Evolutionary conservation across 1,284 basidiomycete genomes (phyloP), one percentile per base, ranked within the genome.

Genomic region (Lentinula novae-zelandiae): DNA sequence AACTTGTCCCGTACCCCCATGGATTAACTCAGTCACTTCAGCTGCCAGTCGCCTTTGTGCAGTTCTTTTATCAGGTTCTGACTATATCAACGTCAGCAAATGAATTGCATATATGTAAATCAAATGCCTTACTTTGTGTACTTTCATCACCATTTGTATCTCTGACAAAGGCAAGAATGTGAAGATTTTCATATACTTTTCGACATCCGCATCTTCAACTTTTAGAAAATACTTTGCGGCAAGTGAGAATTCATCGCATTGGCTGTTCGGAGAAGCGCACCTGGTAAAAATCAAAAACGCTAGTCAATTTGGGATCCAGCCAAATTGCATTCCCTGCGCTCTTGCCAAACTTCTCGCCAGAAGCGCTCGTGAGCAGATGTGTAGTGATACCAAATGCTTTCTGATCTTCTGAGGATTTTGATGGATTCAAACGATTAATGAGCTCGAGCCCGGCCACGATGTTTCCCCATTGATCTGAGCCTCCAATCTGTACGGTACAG

Each of bases 401-500:
- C 48, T 79, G 6, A 68, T 67, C 15, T 60, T 56, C 67, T 5
- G 70, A 68, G 33, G 61, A 49, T 20, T 71, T 68, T 59, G 66
- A 67, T 57, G 66, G 63, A 50, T 68, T 69, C 51, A 81, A 71
- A 8, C 86, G 84, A 60, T 84, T 83, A 67, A 98, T 95, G 50
- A 98, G 82, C 61, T 98, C 94, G 38, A 97, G 82, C 4, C 96
- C 96, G 7, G 93, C 92, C 20, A 95, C 78, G 64, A 99, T 98
- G 72, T 99, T 99, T n/a, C 97, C 96, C 89, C 96, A 96, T 73
- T 99, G 97, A 73, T 99, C 97, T 0, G 92, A 95, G 3, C 97
- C 97, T 53, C 97, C 97, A 48, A 99, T 76, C 74, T 99, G 97
- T 50, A 98, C 82, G 1, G 86, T 86, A 73, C 96, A 98, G 0